Base-by-base conservation (phyloP, 108 stramenopile species). In the Fragilariopsis cylindrus region DNA sequence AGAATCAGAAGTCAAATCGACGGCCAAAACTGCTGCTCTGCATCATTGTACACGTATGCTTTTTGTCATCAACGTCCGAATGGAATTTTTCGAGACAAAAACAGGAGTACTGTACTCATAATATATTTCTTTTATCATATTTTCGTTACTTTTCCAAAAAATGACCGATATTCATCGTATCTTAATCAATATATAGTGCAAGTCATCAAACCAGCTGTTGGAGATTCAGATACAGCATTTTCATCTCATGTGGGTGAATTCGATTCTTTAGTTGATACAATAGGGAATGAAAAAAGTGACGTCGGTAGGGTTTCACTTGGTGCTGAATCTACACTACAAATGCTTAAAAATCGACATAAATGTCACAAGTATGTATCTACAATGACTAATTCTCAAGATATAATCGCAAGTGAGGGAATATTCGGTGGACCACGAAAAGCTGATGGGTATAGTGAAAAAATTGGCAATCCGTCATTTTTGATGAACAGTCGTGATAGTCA, bases 181-280 rank as follows among this genome's bases (percentile, higher is more conserved):
- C 40, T 16, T 57, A 42, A 69, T 11, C 67, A 12, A 5, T 5
- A 55, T 57, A 16, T 39, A 82, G 85, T 91, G 16, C 50, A 82
- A 66, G 78, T 86, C 3, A 66, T 87, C 67, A 53, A 69, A 57
- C 93, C 90, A 3, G 78, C 81, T 16, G 77, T 88, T 1, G 81
- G 81, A 65, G 70, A 76, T 21, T 65, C 81, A 4, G 87, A 88
- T 46, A 44, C 87, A 50, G 90, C 90, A 57, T 94, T 94, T 74
- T 60, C 87, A 18, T 65, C 65, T 7, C 60, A 75, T 42, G 48
- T 94, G 45, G 90, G 88, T 47, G 66, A 86, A 42, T 94, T 94
- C 72, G 91, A 94, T 77, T 78, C 86, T 5, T 64, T 94, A 52
- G 72, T 94, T 44, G 93, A 94, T 84, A 94, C 91, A 4, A 57